phyloP scores from a whole-genome alignment of 2,329 filamentous ascomycete genomes.

The Pseudogymnoascus destructans region DNA sequence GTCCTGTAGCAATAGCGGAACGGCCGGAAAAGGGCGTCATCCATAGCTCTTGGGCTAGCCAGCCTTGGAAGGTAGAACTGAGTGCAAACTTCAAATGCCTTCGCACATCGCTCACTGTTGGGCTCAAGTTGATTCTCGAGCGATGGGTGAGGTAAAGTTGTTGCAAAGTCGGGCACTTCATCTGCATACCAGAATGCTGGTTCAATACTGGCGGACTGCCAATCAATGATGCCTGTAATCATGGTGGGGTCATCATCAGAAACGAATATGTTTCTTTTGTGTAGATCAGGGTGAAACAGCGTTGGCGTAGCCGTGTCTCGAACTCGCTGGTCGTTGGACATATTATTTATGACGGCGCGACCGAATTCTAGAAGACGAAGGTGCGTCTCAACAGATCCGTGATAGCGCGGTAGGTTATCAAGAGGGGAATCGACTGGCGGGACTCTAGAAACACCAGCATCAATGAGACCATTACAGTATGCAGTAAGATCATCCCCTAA shows the following conservation, averaged over 20 bases:
- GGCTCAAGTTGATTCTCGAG: conserved; percentile 15
- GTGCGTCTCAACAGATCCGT: conserved; percentile 27
- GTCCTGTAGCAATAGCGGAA: conserved; percentile 31
- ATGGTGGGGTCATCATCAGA: conserved; percentile 28
- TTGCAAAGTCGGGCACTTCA: conserved; percentile 30
- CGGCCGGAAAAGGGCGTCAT: conserved; percentile 28
- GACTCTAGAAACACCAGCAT: conserved; percentile 28
- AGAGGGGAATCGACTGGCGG: conserved; percentile 18
- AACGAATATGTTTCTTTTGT: conserved; percentile 32
- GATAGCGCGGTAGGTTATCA: conserved; percentile 23
- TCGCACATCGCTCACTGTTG: conserved; percentile 22
- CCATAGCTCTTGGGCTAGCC: conserved; percentile 23
- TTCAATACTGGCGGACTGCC: conserved; percentile 30
- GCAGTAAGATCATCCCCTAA: conserved; percentile 26
- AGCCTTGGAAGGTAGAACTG: conserved; percentile 26
- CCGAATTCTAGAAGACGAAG: conserved; percentile 24
- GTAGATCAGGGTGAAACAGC: conserved; percentile 30
- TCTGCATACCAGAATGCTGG: conserved; percentile 30
- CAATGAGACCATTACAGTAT: conserved; percentile 29
- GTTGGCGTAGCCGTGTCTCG: conserved; percentile 22
- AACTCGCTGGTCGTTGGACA: conserved; percentile 23
- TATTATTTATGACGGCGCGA: conserved; percentile 23
- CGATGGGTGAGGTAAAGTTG: conserved; percentile 17
- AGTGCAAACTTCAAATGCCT: conserved; percentile 26
- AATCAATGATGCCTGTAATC: conserved; percentile 31